phyloP scores from a whole-genome alignment of 495 filamentous ascomycete species.

The Podospora pseudoanserina region DNA sequence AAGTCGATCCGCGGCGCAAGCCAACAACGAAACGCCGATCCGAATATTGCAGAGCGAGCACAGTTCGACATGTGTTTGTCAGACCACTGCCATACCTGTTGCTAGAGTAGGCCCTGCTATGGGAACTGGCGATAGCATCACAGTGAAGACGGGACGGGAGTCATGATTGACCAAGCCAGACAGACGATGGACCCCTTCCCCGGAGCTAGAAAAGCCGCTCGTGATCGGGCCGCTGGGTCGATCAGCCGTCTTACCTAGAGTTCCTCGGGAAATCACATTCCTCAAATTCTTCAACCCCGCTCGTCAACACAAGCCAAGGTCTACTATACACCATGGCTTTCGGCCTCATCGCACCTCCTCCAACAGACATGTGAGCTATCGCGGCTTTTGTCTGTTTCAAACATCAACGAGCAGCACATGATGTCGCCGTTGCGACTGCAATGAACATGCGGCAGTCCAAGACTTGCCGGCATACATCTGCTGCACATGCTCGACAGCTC shows the following conservation, averaged over 20 bases:
- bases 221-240: constrained; percentile 11
- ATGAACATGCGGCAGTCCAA: constrained; percentile 24
- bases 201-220: constrained; percentile 4
- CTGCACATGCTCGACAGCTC: constrained; percentile 6
- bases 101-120: no score
- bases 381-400: neutral
- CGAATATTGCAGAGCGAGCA: neutral
- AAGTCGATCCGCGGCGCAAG: neutral
- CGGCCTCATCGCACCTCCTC: neutral
- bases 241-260: constrained; percentile 3
- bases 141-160: neutral
- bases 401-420: neutral
- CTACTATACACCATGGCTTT: neutral
- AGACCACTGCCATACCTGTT: neutral
- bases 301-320: neutral
- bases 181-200: neutral
- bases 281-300: neutral
- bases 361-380: constrained; percentile 3
- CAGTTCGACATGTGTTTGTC: neutral
- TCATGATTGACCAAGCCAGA: no score
- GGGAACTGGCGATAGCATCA: neutral
- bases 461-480: constrained; percentile 19
- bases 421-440: constrained; percentile 7
- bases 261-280: constrained; percentile 1
- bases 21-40: neutral